Percentiles rank a stretch among this genome's conserved stretches.
Evolutionary conservation across 805 yeast species (phyloP).

Genomic region (Starmerella sp.): DNA sequence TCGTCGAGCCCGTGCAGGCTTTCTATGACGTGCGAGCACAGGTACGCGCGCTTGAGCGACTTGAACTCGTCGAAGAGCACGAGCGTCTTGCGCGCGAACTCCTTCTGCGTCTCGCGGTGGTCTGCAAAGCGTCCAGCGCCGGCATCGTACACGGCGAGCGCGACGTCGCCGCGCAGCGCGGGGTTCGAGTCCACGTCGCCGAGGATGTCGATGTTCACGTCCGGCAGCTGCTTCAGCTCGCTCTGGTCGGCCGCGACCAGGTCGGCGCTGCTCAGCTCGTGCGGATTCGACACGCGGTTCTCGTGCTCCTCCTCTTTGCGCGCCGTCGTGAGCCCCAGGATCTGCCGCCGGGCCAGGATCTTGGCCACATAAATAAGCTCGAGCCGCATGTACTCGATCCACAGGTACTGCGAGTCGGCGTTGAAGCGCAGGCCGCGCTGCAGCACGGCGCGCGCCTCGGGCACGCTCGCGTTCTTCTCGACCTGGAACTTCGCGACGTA

Average conservation of each 20-base stretch:
- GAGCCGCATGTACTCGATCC: conserved; percentile 79
- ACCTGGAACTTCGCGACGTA: conserved; percentile 90
- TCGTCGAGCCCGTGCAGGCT: conserved; percentile 35
- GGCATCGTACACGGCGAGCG: conserved; percentile 57
- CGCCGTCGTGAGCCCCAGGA: conserved; percentile 54
- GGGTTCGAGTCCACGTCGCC: conserved; percentile 81
- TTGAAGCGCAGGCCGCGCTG: conserved; percentile 81
- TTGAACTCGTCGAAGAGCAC: conserved; percentile 56
- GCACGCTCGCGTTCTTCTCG: conserved; percentile 76
- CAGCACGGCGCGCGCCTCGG: conserved; percentile 75
- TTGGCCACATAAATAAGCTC: conserved; percentile 80
- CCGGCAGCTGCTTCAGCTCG: conserved; percentile 61
- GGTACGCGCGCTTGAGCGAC: conserved; percentile 55
- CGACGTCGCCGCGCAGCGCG: conserved; percentile 63
- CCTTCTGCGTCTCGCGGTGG: conserved; percentile 28
- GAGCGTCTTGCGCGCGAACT: conserved; percentile 39
- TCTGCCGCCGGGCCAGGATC: conserved; percentile 68
- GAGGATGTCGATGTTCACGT: conserved; percentile 71
- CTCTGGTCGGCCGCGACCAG: conserved; percentile 44
- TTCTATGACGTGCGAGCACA: conserved; percentile 53
- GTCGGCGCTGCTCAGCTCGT: conserved; percentile 36
- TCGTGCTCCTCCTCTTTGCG: conserved; percentile 34
- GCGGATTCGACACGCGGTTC: conserved; percentile 35
- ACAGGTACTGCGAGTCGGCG: conserved; percentile 54
- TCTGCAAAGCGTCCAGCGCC: conserved; percentile 41